Conservation (phyloP, 2,329 filamentous ascomycete species). For the Penicillium nordicum region DNA sequence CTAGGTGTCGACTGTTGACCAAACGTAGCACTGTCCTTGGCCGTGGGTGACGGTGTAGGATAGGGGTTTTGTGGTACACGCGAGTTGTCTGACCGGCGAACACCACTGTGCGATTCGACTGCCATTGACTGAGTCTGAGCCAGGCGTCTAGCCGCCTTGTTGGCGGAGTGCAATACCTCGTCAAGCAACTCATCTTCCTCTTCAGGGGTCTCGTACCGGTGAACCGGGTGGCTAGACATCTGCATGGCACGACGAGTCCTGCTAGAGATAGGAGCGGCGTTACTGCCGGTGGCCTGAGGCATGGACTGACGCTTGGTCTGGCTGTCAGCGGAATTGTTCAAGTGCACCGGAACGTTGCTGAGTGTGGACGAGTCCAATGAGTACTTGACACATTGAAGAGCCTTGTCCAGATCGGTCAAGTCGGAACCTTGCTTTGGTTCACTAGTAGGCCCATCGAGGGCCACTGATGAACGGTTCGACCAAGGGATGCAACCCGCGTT, state of each 20-base stretch:
- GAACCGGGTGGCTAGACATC: constrained; percentile 66
- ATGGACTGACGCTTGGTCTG: constrained; percentile 39
- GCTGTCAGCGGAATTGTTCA: constrained; percentile 31
- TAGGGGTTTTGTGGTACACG: constrained; percentile 51
- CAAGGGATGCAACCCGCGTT: constrained; percentile 88
- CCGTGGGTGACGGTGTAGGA: constrained; percentile 73
- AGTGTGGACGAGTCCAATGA: constrained; percentile 50
- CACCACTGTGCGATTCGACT: constrained; percentile 56
- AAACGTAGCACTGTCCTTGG: constrained; percentile 76
- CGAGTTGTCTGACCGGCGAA: constrained; percentile 29
- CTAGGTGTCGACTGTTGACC: constrained; percentile 53
- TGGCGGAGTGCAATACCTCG: constrained; percentile 76
- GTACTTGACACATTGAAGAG: constrained; percentile 58
- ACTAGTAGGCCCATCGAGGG: constrained; percentile 61
- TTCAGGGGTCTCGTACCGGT: constrained; percentile 88
- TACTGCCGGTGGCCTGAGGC: constrained; percentile 32
- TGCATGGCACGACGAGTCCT: constrained; percentile 74
- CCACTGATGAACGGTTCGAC: constrained; percentile 81
- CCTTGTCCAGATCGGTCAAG: constrained; percentile 59
- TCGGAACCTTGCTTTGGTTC: constrained; percentile 49
- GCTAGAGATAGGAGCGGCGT: constrained; percentile 62
- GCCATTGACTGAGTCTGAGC: constrained; percentile 45
- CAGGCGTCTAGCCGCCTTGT: constrained; percentile 69
- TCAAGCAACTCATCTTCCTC: constrained; percentile 96
- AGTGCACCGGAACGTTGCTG: constrained; percentile 38